These are phyloP conservation scores for Colletotrichum abscissum DNA, from an alignment of 2,329 filamentous ascomycete species.

Conservation along the genomic window DNA sequence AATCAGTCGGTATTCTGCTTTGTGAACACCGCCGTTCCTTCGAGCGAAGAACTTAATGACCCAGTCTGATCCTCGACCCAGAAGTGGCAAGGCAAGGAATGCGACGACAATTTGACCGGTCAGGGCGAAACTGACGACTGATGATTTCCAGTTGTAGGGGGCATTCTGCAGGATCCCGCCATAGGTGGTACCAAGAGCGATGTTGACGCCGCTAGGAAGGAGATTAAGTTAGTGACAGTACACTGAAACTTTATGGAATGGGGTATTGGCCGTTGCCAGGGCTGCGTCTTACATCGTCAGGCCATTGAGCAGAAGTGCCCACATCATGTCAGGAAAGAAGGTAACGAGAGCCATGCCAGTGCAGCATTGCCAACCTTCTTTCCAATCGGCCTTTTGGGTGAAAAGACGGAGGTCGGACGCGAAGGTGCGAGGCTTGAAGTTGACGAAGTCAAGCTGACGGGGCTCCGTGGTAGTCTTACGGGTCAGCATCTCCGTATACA, in stretches of 20 bases:
- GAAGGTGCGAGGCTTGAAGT: conserved; percentile 48
- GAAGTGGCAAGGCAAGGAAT: conserved; percentile 49
- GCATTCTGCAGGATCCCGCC: conserved; percentile 46
- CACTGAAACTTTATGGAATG: conserved; percentile 14
- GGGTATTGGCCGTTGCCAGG: background rate
- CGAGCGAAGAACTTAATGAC: conserved; percentile 48
- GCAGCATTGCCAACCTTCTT: conserved; percentile 38
- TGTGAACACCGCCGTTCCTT: conserved; percentile 51
- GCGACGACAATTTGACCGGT: conserved; percentile 52
- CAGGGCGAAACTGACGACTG: conserved; percentile 49
- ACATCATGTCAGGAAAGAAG: conserved; percentile 54
- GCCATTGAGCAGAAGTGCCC: conserved; percentile 50
- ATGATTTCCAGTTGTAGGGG: conserved; percentile 51
- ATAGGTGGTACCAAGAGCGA: conserved; percentile 56
- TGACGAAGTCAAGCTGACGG: conserved; percentile 47
- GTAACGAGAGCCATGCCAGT: conserved; percentile 45
- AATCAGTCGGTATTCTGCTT: conserved; percentile 52
- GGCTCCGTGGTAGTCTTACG: conserved; percentile 23
- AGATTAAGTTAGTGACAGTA: conserved; percentile 42
- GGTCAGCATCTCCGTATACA: conserved; percentile 35
- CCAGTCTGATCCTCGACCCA: conserved; percentile 52
- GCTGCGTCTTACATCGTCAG: conserved; percentile 16
- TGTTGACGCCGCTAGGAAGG: conserved; percentile 49
- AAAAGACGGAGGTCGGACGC: conserved; percentile 51
- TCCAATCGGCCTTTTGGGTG: conserved; percentile 51